phyloP scores from a whole-genome alignment of 768 basidiomycete genomes.

The Lyophyllum semitale region DNA sequence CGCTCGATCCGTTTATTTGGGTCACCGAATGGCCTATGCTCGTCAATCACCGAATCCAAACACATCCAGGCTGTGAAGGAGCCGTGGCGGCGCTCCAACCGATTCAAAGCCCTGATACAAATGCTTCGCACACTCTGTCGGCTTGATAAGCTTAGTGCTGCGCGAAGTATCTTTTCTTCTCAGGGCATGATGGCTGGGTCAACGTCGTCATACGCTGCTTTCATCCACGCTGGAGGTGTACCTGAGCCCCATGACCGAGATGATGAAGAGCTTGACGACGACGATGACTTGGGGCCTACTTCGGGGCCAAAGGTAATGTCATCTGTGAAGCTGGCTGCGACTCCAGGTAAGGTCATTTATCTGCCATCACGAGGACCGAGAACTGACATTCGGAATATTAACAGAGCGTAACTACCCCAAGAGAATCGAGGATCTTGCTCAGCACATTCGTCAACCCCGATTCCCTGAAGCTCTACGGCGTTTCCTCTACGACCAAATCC shows the following conservation, averaged over 20 bases:
- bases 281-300: not conserved
- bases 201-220: constrained; percentile 5
- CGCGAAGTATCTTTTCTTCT: not conserved
- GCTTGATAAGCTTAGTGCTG: constrained; percentile 14
- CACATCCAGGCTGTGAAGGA: constrained; percentile 16
- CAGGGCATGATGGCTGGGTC: not conserved
- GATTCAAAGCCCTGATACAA: constrained; percentile 15
- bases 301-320: not conserved
- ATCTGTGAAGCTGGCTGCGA: not conserved
- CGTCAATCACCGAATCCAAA: constrained; percentile 15
- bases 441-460: constrained; percentile 13
- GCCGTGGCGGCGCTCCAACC: constrained; percentile 21
- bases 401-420: constrained; percentile 9
- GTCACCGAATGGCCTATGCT: constrained; percentile 11
- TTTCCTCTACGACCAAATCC: constrained; percentile 14
- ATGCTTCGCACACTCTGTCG: constrained; percentile 13
- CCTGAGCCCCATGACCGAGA: not conserved
- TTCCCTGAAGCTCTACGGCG: constrained; percentile 13
- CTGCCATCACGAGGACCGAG: not conserved
- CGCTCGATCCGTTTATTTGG: constrained; percentile 4
- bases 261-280: not conserved
- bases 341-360: not conserved
- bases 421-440: constrained; percentile 8
- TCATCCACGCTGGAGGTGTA: not conserved
- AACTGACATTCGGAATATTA: not conserved